phyloP scores from a whole-genome alignment of 1,139 yeast genomes.

The Candida glucosophila region DNA sequence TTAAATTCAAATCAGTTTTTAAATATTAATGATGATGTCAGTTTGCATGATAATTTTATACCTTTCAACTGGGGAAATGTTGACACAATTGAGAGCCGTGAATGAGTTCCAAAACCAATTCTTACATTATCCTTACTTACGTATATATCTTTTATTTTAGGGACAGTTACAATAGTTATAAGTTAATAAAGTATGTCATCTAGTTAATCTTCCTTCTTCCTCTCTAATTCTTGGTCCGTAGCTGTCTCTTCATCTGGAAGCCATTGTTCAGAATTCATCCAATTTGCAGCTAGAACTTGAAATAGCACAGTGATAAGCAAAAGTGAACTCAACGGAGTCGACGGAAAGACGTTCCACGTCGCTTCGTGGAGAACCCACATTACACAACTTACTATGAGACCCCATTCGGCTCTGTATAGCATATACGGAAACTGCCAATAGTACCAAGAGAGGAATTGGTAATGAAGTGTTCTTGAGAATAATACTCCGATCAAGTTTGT shows the following conservation, averaged over 20 bases:
- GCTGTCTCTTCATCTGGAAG: conserved; percentile 3
- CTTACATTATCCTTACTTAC: too few relatives aligned
- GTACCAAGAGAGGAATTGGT: conserved; percentile 90
- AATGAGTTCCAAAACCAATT: too few relatives aligned
- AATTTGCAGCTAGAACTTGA: conserved; percentile 22
- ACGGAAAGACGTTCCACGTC: conserved; percentile 67
- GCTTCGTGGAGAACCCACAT: conserved; percentile 49
- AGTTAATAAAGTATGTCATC: too few relatives aligned
- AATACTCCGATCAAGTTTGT: conserved; percentile 71
- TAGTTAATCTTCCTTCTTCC: neutral
- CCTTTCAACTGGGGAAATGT: conserved; percentile 51
- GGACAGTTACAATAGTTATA: conserved; percentile 1
- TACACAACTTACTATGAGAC: conserved; percentile 23
- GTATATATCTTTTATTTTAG: neutral
- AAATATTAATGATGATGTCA: conserved; percentile 31
- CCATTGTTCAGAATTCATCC: conserved; percentile 25
- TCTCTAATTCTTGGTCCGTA: neutral
- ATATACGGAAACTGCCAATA: conserved; percentile 75
- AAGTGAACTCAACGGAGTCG: conserved; percentile 39
- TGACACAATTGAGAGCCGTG: conserved; percentile 38
- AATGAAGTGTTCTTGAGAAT: conserved; percentile 79
- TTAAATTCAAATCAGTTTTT: conserved; percentile 48
- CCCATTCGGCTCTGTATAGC: conserved; percentile 37
- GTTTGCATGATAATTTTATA: conserved; percentile 28
- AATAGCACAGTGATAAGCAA: conserved; percentile 27